Evolutionary conservation across 148 eudicot species (phyloP), one percentile per base, ranked within the genome.

Genomic region (Limonium bicolor): DNA sequence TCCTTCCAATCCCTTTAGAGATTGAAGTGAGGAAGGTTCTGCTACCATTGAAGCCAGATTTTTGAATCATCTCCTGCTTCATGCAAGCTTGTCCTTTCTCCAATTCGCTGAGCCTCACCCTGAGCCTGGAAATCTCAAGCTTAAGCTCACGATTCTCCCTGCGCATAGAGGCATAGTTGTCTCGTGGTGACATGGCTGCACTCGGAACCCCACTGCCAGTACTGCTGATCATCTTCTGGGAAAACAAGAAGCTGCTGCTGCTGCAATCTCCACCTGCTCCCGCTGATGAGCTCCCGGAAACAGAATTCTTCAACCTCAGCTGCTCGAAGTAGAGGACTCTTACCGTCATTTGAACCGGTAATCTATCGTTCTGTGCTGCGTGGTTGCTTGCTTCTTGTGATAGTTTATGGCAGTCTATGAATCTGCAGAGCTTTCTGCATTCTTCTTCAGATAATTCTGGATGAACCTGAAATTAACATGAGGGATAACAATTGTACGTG

Each of bases 301-400:
- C 18, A 7, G 48, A 25, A n/a, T 70, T 77, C 6, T 86, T 52
- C 14, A 88, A 70, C 60, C 92, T 68, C 55, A 83, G 77, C 51
- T 88, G 97, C 48, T 88, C 97, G 7, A 77, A 75, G 78, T 80
- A 88, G 1, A 88, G 79, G 7, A 88, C 94, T 56, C 77, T 86
- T 86, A 90, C 93, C 18, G 80, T 80, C n/a, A 95, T 72, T 49
- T 90, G 97, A n/a, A 90, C 63, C 7, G 97, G 95, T 32, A 90
- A 93, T 34, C 97, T 77, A 56, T 90, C 97, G 28, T 90, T 90
- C 45, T 85, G 94, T 21, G 97, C 97, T 42, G 97, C 94, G 15
- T 84, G 94, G 9, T 86, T 74, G 13, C 94, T 94, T 4, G 94
- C 90, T 69, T 88, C 96, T 58, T 74, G 90, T 61, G 96, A 76